These are phyloP conservation scores for Nemania sp. DNA, from an alignment of 2,329 filamentous ascomycete genomes.

Conservation along the genomic window DNA sequence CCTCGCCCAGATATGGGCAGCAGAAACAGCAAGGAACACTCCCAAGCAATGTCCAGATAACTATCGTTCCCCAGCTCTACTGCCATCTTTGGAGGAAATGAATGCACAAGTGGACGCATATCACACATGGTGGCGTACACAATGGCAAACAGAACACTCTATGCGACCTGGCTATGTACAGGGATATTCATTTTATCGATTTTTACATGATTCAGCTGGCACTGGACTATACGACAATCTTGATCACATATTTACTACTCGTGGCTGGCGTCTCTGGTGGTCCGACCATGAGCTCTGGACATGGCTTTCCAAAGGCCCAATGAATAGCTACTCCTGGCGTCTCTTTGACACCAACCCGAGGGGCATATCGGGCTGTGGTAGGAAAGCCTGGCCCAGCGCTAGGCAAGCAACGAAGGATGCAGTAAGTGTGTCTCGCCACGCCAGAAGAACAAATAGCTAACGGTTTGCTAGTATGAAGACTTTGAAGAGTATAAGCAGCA, in stretches of 20 bases:
- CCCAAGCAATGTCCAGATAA: not conserved
- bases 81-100: conserved; percentile 44
- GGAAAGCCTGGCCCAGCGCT: conserved; percentile 42
- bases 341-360: conserved; percentile 48
- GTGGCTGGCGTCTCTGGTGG: conserved; percentile 46
- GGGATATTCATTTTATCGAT: conserved; percentile 44
- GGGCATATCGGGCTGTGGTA: conserved; percentile 44
- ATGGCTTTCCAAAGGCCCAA: conserved; percentile 45
- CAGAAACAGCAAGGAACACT: conserved; percentile 25
- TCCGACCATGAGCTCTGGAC: conserved; percentile 44
- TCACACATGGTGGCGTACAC: conserved; percentile 46
- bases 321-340: conserved; percentile 46
- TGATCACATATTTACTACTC: conserved; percentile 42
- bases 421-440: conserved; percentile 33
- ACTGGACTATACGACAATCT: conserved; percentile 47
- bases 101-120: conserved; percentile 45
- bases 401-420: conserved; percentile 42
- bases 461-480: conserved; percentile 4
- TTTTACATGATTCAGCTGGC: conserved; percentile 46
- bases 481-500: conserved; percentile 14
- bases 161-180: conserved; percentile 42
- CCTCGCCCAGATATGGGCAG: conserved; percentile 51
- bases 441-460: not conserved
- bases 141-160: conserved; percentile 43
- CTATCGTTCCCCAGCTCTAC: conserved; percentile 34